Percentiles rank a stretch among this genome's conserved stretches.
Conservation (phyloP, 805 yeast species). For the Metschnikowia peoriensis region DNA sequence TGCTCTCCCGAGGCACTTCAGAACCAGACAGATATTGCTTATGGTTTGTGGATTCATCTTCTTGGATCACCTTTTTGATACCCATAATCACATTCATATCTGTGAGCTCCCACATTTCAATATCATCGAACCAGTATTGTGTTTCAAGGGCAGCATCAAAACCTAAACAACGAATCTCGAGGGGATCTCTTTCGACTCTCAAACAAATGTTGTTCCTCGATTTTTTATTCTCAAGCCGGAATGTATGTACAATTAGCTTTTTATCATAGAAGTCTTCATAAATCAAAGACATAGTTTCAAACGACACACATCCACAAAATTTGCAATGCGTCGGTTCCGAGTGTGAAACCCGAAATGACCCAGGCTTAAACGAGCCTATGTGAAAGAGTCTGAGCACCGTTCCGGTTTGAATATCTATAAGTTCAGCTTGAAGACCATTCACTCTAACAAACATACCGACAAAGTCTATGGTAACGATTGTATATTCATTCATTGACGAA, state of each 20-base stretch:
- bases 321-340: constrained; percentile 85
- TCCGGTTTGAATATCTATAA: constrained; percentile 79
- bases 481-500: constrained; percentile 29
- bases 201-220: constrained; percentile 80
- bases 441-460: constrained; percentile 74
- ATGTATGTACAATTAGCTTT: constrained; percentile 69
- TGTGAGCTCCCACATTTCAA: constrained; percentile 78
- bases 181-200: constrained; percentile 88
- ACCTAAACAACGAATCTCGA: constrained; percentile 88
- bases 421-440: constrained; percentile 53
- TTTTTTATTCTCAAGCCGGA: constrained; percentile 59
- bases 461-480: constrained; percentile 59
- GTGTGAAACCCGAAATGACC: constrained; percentile 67
- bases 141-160: constrained; percentile 72
- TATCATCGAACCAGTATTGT: constrained; percentile 60
- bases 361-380: constrained; percentile 61
- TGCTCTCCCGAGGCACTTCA: not conserved
- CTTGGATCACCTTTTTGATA: constrained; percentile 26
- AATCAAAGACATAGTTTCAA: constrained; percentile 67
- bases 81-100: constrained; percentile 79
- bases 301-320: constrained; percentile 87
- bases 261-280: constrained; percentile 61
- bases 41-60: not conserved
- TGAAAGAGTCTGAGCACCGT: constrained; percentile 58
- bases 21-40: not conserved